phyloP scores from a whole-genome alignment of 306 rosid genomes.

The Sphenostylis stenocarpa region DNA sequence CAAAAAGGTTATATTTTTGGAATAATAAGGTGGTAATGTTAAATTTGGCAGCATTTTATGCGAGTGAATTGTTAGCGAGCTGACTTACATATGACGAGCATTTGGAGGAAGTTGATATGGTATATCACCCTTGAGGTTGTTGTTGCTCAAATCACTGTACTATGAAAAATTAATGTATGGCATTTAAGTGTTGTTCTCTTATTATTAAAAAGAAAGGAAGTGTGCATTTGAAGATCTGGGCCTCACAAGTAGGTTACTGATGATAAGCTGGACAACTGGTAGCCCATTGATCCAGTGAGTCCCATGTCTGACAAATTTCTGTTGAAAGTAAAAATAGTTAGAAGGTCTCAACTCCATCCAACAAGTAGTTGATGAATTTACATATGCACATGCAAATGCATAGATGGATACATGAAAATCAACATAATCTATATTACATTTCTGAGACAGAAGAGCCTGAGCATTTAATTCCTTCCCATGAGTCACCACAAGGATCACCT shows the following conservation, averaged over 20 bases:
- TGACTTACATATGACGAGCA: constrained; percentile 62
- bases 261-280: constrained; percentile 70
- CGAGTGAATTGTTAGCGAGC: not conserved
- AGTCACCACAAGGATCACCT: constrained; percentile 90
- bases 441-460: constrained; percentile 80
- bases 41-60: not conserved
- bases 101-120: constrained; percentile 97
- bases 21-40: not conserved
- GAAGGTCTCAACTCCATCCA: not conserved
- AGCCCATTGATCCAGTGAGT: constrained; percentile 77
- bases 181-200: constrained; percentile 39
- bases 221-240: constrained; percentile 34
- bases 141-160: constrained; percentile 94
- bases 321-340: constrained; percentile 30
- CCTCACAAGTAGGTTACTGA: constrained; percentile 83
- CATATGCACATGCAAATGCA: not conserved
- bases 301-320: constrained; percentile 66
- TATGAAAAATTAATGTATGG: constrained; percentile 59
- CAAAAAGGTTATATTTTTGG: not conserved
- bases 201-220: not conserved
- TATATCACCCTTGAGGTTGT: constrained; percentile 72
- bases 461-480: constrained; percentile 84
- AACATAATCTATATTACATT: constrained; percentile 47
- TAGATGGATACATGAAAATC: not conserved
- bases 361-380: not conserved